A percentile compares a stretch with the other conserved stretches of the same genome.
Evolutionary conservation across 345 rosid genomes (phyloP).

Genomic region (Laguncularia racemosa): DNA sequence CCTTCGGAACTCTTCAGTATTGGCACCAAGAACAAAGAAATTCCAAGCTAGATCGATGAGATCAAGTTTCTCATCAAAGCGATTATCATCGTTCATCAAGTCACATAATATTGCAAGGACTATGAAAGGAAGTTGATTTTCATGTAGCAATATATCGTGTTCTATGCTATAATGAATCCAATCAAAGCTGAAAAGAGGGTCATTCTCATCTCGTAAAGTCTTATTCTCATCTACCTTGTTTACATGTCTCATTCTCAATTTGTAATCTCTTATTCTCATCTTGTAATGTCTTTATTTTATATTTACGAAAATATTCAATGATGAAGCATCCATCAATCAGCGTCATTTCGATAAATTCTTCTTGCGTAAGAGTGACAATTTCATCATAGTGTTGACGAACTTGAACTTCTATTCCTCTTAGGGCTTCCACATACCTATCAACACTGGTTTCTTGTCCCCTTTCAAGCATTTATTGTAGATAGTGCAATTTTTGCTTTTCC

Average conservation of each 20-base stretch:
- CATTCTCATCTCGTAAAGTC: neutral
- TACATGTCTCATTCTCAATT: conserved; percentile 8
- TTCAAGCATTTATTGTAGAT: conserved; percentile 1
- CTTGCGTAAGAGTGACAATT: no score
- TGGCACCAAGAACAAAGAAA: neutral
- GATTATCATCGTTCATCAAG: neutral
- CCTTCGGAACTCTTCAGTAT: no score
- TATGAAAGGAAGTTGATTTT: neutral
- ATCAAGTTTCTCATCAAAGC: neutral
- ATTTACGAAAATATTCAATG: conserved; percentile 34
- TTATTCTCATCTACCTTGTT: neutral
- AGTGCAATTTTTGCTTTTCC: conserved; percentile 11
- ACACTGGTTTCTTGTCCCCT: neutral
- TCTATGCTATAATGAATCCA: neutral
- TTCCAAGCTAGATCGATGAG: neutral
- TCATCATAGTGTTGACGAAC: conserved; percentile 18
- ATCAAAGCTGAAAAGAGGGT: neutral
- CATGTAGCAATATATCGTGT: neutral
- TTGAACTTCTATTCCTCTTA: conserved; percentile 11
- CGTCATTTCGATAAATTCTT: neutral
- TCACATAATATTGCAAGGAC: neutral
- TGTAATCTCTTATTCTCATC: neutral
- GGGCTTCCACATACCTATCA: neutral
- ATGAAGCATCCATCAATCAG: conserved; percentile 17
- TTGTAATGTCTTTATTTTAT: rapidly evolving